Evolutionary conservation across 176 grass and related monocot species (phyloP), one percentile per base, ranked within the genome.

Genomic region (Poa pratensis): DNA sequence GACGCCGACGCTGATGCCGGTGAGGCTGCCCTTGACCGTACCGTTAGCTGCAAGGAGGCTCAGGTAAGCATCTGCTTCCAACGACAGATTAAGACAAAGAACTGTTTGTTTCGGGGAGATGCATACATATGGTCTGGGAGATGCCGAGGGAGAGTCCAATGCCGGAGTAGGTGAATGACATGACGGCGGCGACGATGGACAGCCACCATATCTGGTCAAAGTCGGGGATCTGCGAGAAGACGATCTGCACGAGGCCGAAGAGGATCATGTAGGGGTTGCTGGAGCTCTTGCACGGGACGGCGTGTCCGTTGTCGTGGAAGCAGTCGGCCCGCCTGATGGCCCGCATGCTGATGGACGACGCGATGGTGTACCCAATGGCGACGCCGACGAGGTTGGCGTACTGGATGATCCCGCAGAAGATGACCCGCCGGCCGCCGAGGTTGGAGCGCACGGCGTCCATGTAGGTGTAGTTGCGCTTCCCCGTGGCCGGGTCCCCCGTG

Each of bases 391-490:
- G 88, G 45, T 90, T 90, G 22, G 88, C 83, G 24, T 90, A 90
- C 88, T 90, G 88, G 40, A 90, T 90, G 4, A 86, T 10, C 12
- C 88, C 88, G 32, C 88, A 90, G 54, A 90, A 63, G 16, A 35
- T 2, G 24, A 80, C 87, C 81, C 73, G 83, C 5, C 53, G 42
- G 61, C 77, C 86, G 79, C 96, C 96, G 14, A 98, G 91, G 78
- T 98, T 95, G 63, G 93, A 84, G 1, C 89, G 76, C 16, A 99
- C 96, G 14, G 93, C 93, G 66, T 96, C 96, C 93, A 99, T 94
- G 75, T 96, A 99, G 14, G 96, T 99, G 89, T 96, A 99, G 86
- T 94, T 96, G 11, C 96, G 91, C 82, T 91, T 94, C 19, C 93
- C 96, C 3, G 90, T 89, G 67, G 13, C 17, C 0, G 87, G 96